A percentile compares a stretch with the other conserved stretches of the same genome.
Conservation (phyloP, 768 basidiomycete species). For the Clitopilus hobsonii region DNA sequence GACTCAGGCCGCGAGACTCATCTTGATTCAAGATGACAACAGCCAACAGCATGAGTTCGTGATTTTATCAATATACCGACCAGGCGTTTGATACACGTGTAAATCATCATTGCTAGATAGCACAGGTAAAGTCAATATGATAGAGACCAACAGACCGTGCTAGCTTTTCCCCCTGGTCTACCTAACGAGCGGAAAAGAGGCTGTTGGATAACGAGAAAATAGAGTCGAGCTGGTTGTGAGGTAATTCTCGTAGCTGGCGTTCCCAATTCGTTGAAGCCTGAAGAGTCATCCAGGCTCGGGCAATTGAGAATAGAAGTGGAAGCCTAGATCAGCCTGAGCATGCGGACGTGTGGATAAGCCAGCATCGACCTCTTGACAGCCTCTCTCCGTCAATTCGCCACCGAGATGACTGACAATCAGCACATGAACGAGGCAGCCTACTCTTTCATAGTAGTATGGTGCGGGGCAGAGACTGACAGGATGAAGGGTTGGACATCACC, state of each 20-base stretch:
- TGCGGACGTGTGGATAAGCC: background rate
- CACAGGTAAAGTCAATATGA: background rate
- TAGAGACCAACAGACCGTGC: background rate
- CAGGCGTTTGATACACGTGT: background rate
- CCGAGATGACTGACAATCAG: background rate
- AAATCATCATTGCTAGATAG: no score
- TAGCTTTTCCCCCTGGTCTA: no score
- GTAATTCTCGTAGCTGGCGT: no score
- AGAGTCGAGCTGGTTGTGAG: no score
- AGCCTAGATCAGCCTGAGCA: background rate
- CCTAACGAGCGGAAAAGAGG: no score
- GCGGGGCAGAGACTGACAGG: background rate
- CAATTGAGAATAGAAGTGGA: background rate
- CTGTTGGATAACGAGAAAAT: no score
- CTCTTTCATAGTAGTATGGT: background rate
- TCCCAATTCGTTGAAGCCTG: no score
- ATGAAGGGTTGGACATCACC: background rate
- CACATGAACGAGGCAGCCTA: background rate
- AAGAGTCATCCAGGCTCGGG: background rate
- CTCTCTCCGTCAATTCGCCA: background rate
- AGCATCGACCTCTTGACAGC: background rate
- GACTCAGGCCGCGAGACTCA: no score
- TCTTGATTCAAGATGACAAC: no score
- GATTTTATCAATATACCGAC: no score
- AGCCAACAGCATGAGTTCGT: no score